These are phyloP conservation scores for Fusarium chlamydosporum DNA, from an alignment of 2,329 filamentous ascomycete species.

Conservation along the genomic window DNA sequence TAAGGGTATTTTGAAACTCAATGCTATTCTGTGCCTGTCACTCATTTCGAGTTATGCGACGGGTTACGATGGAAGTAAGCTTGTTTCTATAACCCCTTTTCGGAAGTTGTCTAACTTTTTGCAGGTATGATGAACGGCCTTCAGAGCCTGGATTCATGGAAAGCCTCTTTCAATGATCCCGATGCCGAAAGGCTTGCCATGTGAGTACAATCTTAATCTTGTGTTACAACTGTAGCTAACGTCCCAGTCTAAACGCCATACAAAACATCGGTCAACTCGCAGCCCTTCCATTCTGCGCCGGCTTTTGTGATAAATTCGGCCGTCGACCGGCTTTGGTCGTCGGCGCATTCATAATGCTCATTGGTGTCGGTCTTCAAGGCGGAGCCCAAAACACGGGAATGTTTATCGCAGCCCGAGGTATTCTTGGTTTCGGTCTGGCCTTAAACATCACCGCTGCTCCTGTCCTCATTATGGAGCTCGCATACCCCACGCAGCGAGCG, in stretches of 20 bases:
- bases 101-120: not conserved
- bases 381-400: slow-evolving; percentile 23
- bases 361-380: slow-evolving; percentile 25
- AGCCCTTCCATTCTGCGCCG: slow-evolving; percentile 23
- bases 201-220: not conserved
- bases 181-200: slow-evolving; percentile 22
- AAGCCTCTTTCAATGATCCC: slow-evolving; percentile 15
- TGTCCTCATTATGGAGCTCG: slow-evolving; percentile 24
- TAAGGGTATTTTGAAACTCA: slow-evolving; percentile 27
- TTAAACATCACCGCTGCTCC: slow-evolving; percentile 24
- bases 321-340: slow-evolving; percentile 9
- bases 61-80: slow-evolving; percentile 24
- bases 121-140: slow-evolving; percentile 25
- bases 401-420: slow-evolving; percentile 24
- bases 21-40: slow-evolving; percentile 25
- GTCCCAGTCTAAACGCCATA: slow-evolving; percentile 8
- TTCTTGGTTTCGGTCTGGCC: slow-evolving; percentile 18
- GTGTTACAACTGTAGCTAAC: not conserved
- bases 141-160: slow-evolving; percentile 26
- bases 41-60: slow-evolving; percentile 29
- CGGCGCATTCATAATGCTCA: slow-evolving; percentile 20
- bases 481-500: slow-evolving; percentile 22
- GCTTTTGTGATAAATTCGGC: slow-evolving; percentile 23
- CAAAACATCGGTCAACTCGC: slow-evolving; percentile 26
- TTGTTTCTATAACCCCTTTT: not conserved